Percentiles rank a stretch among this genome's conserved stretches.
Conservation (phyloP, 495 filamentous ascomycete genomes). For the Penicillium angulare region DNA sequence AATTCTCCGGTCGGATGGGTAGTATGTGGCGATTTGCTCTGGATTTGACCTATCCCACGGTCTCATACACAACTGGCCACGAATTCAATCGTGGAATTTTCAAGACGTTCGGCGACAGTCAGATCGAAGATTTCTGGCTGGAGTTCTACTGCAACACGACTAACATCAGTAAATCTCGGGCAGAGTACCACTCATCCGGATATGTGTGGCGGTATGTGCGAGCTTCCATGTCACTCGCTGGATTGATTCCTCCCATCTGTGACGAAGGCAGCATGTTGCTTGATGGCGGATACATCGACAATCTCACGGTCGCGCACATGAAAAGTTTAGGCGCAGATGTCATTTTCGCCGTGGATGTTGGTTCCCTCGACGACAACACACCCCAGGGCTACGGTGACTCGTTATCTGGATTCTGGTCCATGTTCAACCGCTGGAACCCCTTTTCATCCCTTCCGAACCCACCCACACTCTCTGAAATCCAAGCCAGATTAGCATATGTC, state of each 20-base stretch:
- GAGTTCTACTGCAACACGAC: constrained; percentile 99
- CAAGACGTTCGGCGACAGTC: constrained; percentile 93
- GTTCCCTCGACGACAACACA: constrained; percentile 82
- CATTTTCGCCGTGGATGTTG: constrained; percentile 95
- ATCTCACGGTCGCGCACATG: constrained; percentile 96
- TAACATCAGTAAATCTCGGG: constrained; percentile 86
- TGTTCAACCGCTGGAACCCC: constrained; percentile 94
- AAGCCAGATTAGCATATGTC: constrained; percentile 91
- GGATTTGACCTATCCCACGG: constrained; percentile 91
- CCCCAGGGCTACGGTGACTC: constrained; percentile 92
- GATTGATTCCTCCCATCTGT: constrained; percentile 87
- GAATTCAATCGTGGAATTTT: constrained; percentile 99
- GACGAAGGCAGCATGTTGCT: constrained; percentile 96
- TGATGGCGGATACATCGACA: constrained; percentile 96
- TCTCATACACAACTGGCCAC: constrained; percentile 95
- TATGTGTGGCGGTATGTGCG: constrained; percentile 97
- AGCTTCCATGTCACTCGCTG: constrained; percentile 93
- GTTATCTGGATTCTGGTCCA: constrained; percentile 92
- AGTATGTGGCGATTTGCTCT: constrained; percentile 97
- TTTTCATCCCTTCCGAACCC: constrained; percentile 85
- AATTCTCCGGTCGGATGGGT: constrained; percentile 94
- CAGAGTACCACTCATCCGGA: constrained; percentile 88
- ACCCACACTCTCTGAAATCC: constrained; percentile 92
- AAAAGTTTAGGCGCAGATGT: constrained; percentile 88
- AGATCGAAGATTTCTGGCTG: constrained; percentile 99